These are phyloP conservation scores for Sphagnum magellanicum DNA, from an alignment of 228 moss, liverwort and hornwort species.

Conservation along the genomic window DNA sequence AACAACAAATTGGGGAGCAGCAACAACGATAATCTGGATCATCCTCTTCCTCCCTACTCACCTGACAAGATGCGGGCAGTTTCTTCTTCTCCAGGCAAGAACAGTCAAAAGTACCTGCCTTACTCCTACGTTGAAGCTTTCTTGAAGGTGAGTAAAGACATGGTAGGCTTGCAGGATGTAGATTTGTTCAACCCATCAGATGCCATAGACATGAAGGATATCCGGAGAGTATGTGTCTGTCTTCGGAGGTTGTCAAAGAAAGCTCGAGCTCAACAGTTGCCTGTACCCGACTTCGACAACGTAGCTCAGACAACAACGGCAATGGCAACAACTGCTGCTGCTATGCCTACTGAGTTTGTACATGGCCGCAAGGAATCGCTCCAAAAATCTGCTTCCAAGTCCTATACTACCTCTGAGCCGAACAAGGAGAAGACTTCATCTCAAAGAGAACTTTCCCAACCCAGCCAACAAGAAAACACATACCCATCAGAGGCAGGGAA, in stretches of 20 bases:
- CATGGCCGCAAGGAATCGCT: conserved; percentile 44
- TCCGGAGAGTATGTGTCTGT: conserved; percentile 65
- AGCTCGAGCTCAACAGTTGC: conserved; percentile 38
- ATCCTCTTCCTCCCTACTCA: too few species aligned
- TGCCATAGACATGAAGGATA: conserved; percentile 69
- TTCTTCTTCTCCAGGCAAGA: conserved; percentile 11
- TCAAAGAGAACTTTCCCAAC: too few species aligned
- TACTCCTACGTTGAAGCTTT: conserved; percentile 73
- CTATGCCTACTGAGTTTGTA: conserved; percentile 56
- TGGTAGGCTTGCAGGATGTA: conserved; percentile 55
- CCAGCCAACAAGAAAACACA: too few species aligned
- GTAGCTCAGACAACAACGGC: conserved; percentile 20
- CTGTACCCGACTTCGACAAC: conserved; percentile 75
- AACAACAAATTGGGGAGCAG: too few species aligned
- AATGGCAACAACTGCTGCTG: conserved; percentile 21
- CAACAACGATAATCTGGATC: too few species aligned
- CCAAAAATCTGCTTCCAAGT: conserved; percentile 10
- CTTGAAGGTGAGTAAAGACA: conserved; percentile 61
- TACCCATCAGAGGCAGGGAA: too few species aligned
- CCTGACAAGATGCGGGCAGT: background rate
- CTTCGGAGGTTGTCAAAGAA: conserved; percentile 68
- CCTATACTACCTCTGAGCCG: background rate
- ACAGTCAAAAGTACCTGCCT: conserved; percentile 64
- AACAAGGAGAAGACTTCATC: too few species aligned
- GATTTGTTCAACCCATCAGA: conserved; percentile 72